Base-by-base conservation (phyloP, 176 grass and related monocot genomes). In the Triticum aestivum region DNA sequence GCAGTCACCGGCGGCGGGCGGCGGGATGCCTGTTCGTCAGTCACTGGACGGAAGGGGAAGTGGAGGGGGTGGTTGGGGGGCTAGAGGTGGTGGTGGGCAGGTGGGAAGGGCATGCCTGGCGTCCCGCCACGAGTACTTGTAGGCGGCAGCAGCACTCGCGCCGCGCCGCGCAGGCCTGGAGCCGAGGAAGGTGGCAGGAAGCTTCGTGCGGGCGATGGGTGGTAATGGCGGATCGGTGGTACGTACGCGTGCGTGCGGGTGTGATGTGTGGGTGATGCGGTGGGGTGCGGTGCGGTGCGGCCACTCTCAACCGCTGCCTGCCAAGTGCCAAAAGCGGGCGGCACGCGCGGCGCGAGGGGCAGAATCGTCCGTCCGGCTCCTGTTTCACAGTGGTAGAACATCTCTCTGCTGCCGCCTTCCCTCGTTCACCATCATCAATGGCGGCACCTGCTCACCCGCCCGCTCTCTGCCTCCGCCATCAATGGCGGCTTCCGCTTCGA, bases 71-170 rank as follows among this genome's bases (percentile, higher is more conserved):
- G 34, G 86, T n/a, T 75, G 59, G 42, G 24, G 5, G 11, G 30
- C 41, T 5, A 9, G 69, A 6, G 41, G 73, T 51, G 72, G 44
- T 33, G 70, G 73, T 21, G 65, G 29, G 80, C 49, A 69, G 79
- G 81, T 88, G 52, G 65, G 66, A 79, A 84, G 11, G 65, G 87
- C 87, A 88, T 41, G 86, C 70, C 61, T 42, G 78, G 30, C 30
- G 77, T 8, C 63, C 37, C 27, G 5, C 14, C 5, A 27, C 0
- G 37, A 11, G n/a, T 68, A 81, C 79, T 67, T 81, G 79, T 68
- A 81, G 27, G 0, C 17, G 11, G 42, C 3, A 45, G 54, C 18
- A 58, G 17, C 18, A 21, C 56, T 3, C 18, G 18, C 52, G 2
- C 54, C 54, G 18, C 62, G 52, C 41, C 6, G 63, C 15, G 27